Percentiles rank a stretch among this genome's conserved stretches.
Conservation (phyloP, 179 eudicot species). For the Beta macrorhiza region DNA sequence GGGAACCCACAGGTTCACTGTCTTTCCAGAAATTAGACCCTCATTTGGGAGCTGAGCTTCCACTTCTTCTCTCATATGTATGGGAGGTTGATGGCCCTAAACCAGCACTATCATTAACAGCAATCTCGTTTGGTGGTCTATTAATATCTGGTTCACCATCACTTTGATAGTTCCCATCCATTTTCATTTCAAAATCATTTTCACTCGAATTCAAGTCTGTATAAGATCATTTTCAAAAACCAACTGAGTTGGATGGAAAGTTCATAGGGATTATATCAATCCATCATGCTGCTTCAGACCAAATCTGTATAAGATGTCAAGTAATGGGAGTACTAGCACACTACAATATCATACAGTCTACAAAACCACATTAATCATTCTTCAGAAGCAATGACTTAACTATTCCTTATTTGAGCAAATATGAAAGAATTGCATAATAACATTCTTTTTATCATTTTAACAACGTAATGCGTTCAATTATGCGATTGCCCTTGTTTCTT, state of each 20-base stretch:
- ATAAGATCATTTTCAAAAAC: neutral
- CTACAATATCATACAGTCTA: neutral
- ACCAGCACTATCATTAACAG: constrained; percentile 37
- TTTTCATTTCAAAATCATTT: constrained; percentile 47
- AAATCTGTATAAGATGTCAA: neutral
- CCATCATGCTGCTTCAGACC: neutral
- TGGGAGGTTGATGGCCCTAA: constrained; percentile 42
- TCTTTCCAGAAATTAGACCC: constrained; percentile 80
- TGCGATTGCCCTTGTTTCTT: no score
- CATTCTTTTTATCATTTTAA: no score
- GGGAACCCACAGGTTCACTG: constrained; percentile 49
- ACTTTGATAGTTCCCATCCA: constrained; percentile 43
- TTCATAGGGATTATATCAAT: neutral
- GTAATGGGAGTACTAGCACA: neutral
- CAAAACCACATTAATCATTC: neutral
- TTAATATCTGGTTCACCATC: constrained; percentile 43
- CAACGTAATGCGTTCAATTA: no score
- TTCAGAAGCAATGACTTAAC: neutral
- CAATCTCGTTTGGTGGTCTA: constrained; percentile 37
- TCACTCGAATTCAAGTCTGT: constrained; percentile 57
- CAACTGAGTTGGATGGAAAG: neutral
- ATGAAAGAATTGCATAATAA: no score
- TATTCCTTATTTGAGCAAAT: neutral
- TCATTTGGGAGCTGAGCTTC: constrained; percentile 49
- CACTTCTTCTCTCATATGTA: constrained; percentile 43